phyloP scores from a whole-genome alignment of 202 grass and related monocot species.

The Cymbopogon flexuosus region DNA sequence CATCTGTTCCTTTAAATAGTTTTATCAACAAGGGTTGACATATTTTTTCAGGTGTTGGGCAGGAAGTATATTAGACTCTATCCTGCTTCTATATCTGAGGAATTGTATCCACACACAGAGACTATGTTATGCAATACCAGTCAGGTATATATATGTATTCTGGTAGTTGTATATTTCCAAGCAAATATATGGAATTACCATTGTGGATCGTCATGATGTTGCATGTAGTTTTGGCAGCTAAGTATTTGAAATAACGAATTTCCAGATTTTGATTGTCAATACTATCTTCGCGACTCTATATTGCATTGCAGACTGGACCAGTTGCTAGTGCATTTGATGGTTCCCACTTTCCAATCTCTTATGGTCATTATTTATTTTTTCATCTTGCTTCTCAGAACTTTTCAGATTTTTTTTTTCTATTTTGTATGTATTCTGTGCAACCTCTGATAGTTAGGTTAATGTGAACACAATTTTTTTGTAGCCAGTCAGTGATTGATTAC shows the following conservation, averaged over 20 bases:
- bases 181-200: background rate
- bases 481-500: background rate
- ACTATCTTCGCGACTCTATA: background rate
- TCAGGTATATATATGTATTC: slow-evolving; percentile 49
- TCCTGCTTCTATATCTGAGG: no score
- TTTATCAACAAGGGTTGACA: slow-evolving; percentile 11
- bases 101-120: slow-evolving; percentile 13
- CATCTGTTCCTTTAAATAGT: background rate
- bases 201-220: background rate
- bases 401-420: no score
- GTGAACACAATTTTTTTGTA: background rate
- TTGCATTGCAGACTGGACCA: background rate
- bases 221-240: background rate
- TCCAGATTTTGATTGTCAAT: background rate
- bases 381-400: background rate
- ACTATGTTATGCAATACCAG: slow-evolving; percentile 81
- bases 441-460: background rate
- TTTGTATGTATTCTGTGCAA: no score
- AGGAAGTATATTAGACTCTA: slow-evolving; percentile 5
- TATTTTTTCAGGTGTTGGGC: no score
- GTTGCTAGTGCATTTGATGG: background rate
- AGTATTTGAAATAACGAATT: no score
- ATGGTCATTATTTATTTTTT: background rate
- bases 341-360: background rate
- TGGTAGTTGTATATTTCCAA: background rate